These are phyloP conservation scores for Cercospora zeae-maydis DNA, from an alignment of 2,329 filamentous ascomycete species.

Conservation along the genomic window DNA sequence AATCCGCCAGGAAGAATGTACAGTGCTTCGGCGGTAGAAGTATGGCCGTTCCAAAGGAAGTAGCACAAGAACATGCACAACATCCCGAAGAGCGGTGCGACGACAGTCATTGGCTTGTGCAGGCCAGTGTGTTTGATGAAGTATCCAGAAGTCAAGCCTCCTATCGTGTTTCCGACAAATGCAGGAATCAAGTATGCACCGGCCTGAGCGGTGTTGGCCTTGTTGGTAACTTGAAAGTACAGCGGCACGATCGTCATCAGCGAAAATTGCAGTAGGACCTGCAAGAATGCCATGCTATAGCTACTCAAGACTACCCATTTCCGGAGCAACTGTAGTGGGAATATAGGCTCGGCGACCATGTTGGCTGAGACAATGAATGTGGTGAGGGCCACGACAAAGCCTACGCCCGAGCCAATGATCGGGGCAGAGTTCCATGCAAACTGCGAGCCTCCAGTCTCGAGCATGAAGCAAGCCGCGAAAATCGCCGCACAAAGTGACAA, in stretches of 20 bases:
- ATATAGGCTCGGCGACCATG: slow-evolving; percentile 46
- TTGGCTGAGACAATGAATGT: slow-evolving; percentile 26
- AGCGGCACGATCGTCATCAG: slow-evolving; percentile 65
- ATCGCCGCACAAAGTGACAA: slow-evolving; percentile 46
- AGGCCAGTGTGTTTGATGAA: slow-evolving; percentile 57
- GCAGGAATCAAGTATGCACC: slow-evolving; percentile 63
- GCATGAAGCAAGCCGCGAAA: slow-evolving; percentile 43
- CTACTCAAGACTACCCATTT: slow-evolving; percentile 53
- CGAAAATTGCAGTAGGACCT: slow-evolving; percentile 57
- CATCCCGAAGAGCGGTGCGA: slow-evolving; percentile 51
- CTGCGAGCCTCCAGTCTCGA: slow-evolving; percentile 50
- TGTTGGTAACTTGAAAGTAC: slow-evolving; percentile 64
- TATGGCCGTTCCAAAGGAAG: slow-evolving; percentile 59
- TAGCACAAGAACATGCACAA: slow-evolving; percentile 52
- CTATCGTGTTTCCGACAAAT: slow-evolving; percentile 63
- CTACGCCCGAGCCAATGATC: slow-evolving; percentile 28
- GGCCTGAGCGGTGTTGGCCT: slow-evolving; percentile 56
- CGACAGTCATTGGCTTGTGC: slow-evolving; percentile 55
- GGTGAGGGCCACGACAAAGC: slow-evolving; percentile 11
- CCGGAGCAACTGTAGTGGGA: slow-evolving; percentile 54
- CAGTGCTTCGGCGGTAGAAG: slow-evolving; percentile 45
- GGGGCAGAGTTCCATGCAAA: slow-evolving; percentile 39
- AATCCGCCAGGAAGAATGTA: slow-evolving; percentile 48
- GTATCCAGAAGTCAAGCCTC: slow-evolving; percentile 58
- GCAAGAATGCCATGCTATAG: slow-evolving; percentile 52